These are phyloP conservation scores for Tephrocybe sp. DNA, from an alignment of 768 basidiomycete genomes.

Conservation along the genomic window DNA sequence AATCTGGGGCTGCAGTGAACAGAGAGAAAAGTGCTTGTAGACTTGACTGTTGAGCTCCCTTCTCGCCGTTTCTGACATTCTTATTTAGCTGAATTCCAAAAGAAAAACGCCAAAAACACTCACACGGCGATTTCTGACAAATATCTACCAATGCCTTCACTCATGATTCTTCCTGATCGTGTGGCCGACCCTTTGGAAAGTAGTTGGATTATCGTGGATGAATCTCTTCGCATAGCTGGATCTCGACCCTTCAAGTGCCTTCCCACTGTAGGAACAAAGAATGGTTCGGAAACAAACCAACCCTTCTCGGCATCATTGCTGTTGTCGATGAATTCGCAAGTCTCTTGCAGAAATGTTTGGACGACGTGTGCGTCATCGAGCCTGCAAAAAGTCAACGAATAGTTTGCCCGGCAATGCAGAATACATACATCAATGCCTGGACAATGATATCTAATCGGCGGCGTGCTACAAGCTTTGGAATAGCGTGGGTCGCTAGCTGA, in stretches of 20 bases:
- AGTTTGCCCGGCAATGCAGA: background rate
- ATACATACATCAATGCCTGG: conserved; percentile 10
- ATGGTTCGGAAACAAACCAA: conserved; percentile 9
- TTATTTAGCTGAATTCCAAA: background rate
- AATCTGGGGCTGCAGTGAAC: conserved; percentile 16
- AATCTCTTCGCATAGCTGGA: conserved; percentile 8
- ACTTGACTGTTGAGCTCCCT: conserved; percentile 13
- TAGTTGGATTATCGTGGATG: conserved; percentile 15
- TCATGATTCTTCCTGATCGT: conserved; percentile 18
- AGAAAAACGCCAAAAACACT: background rate
- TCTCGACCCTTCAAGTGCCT: conserved; percentile 12
- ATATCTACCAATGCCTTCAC: conserved; percentile 16
- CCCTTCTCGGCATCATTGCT: conserved; percentile 16
- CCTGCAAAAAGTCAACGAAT: background rate
- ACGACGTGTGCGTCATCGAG: conserved; percentile 6
- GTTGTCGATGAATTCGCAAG: background rate
- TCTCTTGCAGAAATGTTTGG: conserved; percentile 14
- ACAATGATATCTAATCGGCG: conserved; percentile 12
- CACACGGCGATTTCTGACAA: conserved; percentile 13
- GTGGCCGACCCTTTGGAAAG: conserved; percentile 14
- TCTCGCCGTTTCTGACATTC: conserved; percentile 12
- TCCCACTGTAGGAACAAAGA: conserved; percentile 13
- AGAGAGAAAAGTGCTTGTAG: conserved; percentile 14
- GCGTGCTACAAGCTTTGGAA: conserved; percentile 9
- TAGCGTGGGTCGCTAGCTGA: conserved; percentile 13